Evolutionary conservation across 108 stramenopile species (phyloP), one percentile per base, ranked within the genome.

Genomic region (Cylindrotheca fusiformis): DNA sequence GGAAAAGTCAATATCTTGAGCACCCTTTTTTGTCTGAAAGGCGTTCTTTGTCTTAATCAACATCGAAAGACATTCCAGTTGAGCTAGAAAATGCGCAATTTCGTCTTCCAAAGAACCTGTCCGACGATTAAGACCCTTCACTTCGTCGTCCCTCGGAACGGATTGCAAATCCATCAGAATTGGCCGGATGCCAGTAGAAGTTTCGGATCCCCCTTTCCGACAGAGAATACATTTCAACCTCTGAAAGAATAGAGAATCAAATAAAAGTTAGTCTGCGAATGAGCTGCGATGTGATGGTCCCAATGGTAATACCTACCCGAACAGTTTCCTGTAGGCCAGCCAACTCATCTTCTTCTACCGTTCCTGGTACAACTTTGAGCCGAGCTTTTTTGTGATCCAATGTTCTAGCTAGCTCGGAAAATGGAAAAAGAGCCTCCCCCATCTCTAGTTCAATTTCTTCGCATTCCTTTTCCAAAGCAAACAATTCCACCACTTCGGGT

Each of bases 171-270:
- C 93, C 32, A 94, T 59, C 44, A 94, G 60, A 2, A 94, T 74
- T 20, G 93, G 88, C 32, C 93, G 88, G 50, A 94, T 94, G 8
- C 93, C 93, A 22, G 82, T 74, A 22, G 88, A 88, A 44, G 85
- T 80, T 32, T 87, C 88, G 27, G 65, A 46, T 1, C 79, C 83
- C 31, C 72, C 69, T 57, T 83, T 85, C 28, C 84, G 78, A 54
- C 87, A 79, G 3, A 91, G 67, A 14, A 87, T 58, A 51, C 65
- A 77, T 72, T 84, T 85, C 1, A 94, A 74, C 21, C 88, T 74
- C 79, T 84, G 53, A 23, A 51, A 17, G 30, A 29, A 46, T 26
- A 23, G 50, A n/a, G n/a, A n/a, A n/a, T n/a, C n/a, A n/a, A 20
- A 52, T n/a, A 20, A 52, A 52, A 23, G 10, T 10, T 12, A 23